A percentile compares a stretch with the other conserved stretches of the same genome.
phyloP scores from a whole-genome alignment of 257 asterid species.

The Gentiana dahurica region DNA sequence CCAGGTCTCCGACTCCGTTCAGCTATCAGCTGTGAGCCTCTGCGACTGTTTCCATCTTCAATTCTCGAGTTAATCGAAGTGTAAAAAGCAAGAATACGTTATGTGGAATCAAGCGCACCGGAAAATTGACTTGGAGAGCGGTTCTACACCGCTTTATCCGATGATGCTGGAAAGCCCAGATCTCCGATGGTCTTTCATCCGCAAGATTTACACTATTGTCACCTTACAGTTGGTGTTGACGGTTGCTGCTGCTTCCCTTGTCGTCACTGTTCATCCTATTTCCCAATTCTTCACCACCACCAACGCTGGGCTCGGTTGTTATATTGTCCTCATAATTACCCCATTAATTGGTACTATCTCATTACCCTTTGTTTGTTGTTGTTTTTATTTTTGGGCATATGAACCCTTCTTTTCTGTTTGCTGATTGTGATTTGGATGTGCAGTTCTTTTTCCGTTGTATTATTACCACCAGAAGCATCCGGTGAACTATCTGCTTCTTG shows the following conservation, averaged over 20 bases:
- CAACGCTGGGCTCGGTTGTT: conserved; percentile 19
- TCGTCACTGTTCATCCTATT: conserved; percentile 28
- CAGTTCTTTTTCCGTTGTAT: conserved; percentile 64
- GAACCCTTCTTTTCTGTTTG: background rate
- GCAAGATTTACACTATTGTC: conserved; percentile 45
- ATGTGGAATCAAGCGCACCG: conserved; percentile 27
- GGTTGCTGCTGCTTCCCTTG: conserved; percentile 34
- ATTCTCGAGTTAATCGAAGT: no score
- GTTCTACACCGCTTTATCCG: conserved; percentile 31
- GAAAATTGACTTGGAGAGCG: conserved; percentile 45
- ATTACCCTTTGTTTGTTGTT: background rate
- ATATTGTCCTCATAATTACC: conserved; percentile 18
- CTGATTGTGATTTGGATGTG: conserved; percentile 4
- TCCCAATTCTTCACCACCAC: conserved; percentile 29
- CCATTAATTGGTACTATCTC: conserved; percentile 24
- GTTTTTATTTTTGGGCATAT: background rate
- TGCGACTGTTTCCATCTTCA: no score
- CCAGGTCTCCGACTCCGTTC: no score
- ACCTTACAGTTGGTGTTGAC: conserved; percentile 32
- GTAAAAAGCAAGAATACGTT: background rate
- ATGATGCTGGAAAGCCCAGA: conserved; percentile 42
- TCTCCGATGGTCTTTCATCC: conserved; percentile 51
- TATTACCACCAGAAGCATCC: conserved; percentile 77
- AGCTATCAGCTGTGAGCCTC: no score
- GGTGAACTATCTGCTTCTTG: conserved; percentile 66